Conservation (phyloP, 768 basidiomycete species). For the Crassisporium funariophilum region DNA sequence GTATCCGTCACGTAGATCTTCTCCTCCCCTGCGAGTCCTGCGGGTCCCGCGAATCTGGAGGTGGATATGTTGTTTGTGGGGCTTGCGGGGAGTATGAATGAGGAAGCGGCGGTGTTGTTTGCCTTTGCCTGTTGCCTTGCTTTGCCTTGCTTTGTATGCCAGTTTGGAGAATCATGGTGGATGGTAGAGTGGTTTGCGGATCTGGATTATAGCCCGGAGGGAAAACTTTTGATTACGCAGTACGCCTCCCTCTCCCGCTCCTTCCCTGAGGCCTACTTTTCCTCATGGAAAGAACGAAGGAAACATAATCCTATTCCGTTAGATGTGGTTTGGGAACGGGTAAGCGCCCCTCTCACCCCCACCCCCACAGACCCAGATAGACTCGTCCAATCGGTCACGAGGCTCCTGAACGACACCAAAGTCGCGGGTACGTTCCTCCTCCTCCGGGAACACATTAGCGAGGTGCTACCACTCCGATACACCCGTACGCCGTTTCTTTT, state of each 20-base stretch:
- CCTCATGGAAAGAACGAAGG: slow-evolving; percentile 27
- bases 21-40: slow-evolving; percentile 24
- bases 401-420: slow-evolving; percentile 49
- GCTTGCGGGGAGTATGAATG: slow-evolving; percentile 64
- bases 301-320: slow-evolving; percentile 51
- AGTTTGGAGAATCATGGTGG: not conserved
- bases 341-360: too few species aligned
- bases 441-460: slow-evolving; percentile 42
- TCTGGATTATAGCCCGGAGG: slow-evolving; percentile 57
- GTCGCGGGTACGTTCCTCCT: slow-evolving; percentile 41
- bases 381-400: too few species aligned
- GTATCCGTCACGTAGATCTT: slow-evolving; percentile 58
- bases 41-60: too few species aligned
- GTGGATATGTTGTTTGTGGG: slow-evolving; percentile 59
- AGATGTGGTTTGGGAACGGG: slow-evolving; percentile 44
- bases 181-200: slow-evolving; percentile 70
- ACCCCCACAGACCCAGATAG: too few species aligned
- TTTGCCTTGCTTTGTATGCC: not conserved
- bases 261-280: too few species aligned
- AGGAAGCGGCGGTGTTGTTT: slow-evolving; percentile 44
- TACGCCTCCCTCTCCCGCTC: slow-evolving; percentile 19
- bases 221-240: slow-evolving; percentile 64
- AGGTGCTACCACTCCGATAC: slow-evolving; percentile 70
- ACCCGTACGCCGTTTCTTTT: slow-evolving; percentile 42
- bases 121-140: too few species aligned